Evolutionary conservation across 352 stramenopile species (phyloP).

Genomic region (Phytophthora multivora): DNA sequence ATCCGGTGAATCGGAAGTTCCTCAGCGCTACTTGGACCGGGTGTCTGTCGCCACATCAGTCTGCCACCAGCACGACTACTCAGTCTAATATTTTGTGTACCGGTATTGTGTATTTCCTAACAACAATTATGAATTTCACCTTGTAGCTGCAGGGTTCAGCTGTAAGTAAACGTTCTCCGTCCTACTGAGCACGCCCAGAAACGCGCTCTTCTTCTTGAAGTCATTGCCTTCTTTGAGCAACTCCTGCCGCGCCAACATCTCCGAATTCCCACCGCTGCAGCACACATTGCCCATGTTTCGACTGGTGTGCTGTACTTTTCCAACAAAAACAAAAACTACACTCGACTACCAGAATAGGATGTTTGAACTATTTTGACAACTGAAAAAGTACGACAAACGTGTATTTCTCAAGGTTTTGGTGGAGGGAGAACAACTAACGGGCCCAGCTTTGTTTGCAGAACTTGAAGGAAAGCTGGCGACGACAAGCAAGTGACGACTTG

Average conservation of each 20-base stretch:
- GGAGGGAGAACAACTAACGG: constrained; percentile 10
- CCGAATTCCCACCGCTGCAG: constrained; percentile 56
- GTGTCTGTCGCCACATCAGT: constrained; percentile 51
- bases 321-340: constrained; percentile 29
- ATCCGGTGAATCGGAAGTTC: constrained; percentile 60
- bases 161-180: constrained; percentile 65
- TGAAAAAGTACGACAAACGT: constrained; percentile 1
- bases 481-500: constrained; percentile 2
- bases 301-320: constrained; percentile 8
- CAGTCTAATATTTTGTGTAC: not conserved
- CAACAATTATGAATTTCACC: constrained; percentile 18
- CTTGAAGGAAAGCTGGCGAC: not conserved
- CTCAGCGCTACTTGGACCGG: constrained; percentile 44
- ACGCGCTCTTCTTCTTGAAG: constrained; percentile 75
- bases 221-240: constrained; percentile 69
- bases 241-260: constrained; percentile 65
- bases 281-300: constrained; percentile 70
- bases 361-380: constrained; percentile 3
- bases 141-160: constrained; percentile 52
- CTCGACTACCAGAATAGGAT: constrained; percentile 22
- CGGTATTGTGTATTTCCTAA: not conserved
- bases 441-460: constrained; percentile 4
- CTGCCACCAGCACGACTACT: constrained; percentile 16
- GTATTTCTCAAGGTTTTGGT: constrained; percentile 19
- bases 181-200: constrained; percentile 65